Evolutionary conservation across 2,329 filamentous ascomycete species (phyloP).

Genomic region (Cladosporium phlei): DNA sequence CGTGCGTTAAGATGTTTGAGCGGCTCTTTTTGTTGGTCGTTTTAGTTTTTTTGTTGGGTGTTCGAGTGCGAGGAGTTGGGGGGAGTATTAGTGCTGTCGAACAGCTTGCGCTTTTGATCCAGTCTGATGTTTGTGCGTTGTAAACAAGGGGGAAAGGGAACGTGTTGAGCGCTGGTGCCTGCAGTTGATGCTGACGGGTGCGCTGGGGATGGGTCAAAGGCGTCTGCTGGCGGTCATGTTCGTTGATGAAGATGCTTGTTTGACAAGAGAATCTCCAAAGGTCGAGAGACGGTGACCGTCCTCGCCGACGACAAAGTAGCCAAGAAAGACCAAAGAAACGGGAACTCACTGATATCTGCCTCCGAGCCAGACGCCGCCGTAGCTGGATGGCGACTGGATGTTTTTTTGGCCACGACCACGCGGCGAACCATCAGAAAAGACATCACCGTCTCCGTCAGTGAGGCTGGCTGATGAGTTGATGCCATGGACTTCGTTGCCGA

Average conservation of each 20-base stretch:
- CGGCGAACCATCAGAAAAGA: conserved; percentile 8
- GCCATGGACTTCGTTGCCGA: neutral
- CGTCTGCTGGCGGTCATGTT: neutral
- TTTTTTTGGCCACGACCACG: neutral
- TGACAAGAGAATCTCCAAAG: neutral
- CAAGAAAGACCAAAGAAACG: neutral
- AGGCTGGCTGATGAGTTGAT: neutral
- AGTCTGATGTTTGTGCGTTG: neutral
- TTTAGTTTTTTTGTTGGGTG: neutral
- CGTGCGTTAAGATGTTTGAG: neutral
- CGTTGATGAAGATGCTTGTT: neutral
- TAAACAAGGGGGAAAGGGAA: neutral
- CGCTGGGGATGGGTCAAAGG: neutral
- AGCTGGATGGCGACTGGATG: neutral
- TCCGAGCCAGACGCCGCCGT: neutral
- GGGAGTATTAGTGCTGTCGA: conserved; percentile 5
- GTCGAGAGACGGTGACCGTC: neutral
- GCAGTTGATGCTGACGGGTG: conserved; percentile 10
- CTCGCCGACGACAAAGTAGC: neutral
- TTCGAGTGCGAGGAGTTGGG: neutral
- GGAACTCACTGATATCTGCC: neutral
- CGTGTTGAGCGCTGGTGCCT: neutral
- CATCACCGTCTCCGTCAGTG: neutral
- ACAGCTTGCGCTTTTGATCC: neutral
- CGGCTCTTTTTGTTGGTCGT: neutral